These are phyloP conservation scores for Trichoderma sp. DNA, from an alignment of 2,329 filamentous ascomycete genomes.

Conservation along the genomic window DNA sequence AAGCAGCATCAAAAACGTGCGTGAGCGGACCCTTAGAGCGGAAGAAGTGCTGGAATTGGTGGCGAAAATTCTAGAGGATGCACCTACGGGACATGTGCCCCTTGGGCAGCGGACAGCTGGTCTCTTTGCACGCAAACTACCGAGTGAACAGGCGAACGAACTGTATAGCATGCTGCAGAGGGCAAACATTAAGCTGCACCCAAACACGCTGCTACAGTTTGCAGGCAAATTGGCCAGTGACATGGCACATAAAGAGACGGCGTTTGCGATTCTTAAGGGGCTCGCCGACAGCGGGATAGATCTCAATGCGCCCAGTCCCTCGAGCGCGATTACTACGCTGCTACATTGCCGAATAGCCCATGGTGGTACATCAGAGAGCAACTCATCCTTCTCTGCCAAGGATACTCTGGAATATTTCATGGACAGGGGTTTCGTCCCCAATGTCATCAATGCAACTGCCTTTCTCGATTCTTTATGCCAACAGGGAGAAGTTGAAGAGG, in stretches of 20 bases:
- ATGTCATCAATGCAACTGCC: constrained; percentile 64
- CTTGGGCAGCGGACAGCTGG: constrained; percentile 44
- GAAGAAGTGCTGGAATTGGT: constrained; percentile 35
- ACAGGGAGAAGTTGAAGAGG: constrained; percentile 41
- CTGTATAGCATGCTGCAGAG: constrained; percentile 40
- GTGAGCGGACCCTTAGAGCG: constrained; percentile 30
- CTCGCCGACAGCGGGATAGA: constrained; percentile 43
- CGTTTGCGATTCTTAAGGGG: constrained; percentile 44
- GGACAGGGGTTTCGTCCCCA: constrained; percentile 62
- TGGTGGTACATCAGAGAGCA: constrained; percentile 27
- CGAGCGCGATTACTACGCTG: constrained; percentile 60
- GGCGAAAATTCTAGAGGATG: constrained; percentile 33
- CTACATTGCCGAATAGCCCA: constrained; percentile 42
- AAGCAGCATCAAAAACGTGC: constrained; percentile 22
- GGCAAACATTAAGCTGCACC: constrained; percentile 37
- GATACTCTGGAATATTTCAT: constrained; percentile 48
- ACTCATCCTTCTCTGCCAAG: constrained; percentile 33
- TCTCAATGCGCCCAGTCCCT: constrained; percentile 49
- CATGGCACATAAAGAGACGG: constrained; percentile 41
- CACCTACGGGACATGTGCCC: constrained; percentile 34
- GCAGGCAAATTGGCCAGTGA: constrained; percentile 47
- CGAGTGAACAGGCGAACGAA: constrained; percentile 34
- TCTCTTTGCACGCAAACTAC: constrained; percentile 33
- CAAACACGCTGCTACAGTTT: constrained; percentile 50
- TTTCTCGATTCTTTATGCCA: constrained; percentile 71